phyloP scores from a whole-genome alignment of 495 filamentous ascomycete genomes.

The Penicillium antarcticum region DNA sequence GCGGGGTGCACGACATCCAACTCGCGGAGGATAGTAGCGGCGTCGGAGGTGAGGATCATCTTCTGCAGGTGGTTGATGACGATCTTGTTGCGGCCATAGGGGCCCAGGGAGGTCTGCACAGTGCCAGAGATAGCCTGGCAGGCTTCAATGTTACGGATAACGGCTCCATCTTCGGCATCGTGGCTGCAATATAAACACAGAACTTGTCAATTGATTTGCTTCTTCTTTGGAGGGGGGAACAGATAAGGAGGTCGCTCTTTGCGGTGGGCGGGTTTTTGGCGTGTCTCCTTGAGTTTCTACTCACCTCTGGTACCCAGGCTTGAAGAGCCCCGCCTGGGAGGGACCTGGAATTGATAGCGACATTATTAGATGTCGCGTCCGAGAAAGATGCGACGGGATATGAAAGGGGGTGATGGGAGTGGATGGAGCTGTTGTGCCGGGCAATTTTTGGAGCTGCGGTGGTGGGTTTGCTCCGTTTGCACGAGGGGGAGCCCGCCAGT shows the following conservation, averaged over 20 bases:
- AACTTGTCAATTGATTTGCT: constrained; percentile 1
- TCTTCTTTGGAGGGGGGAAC: neutral
- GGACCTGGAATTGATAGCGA: constrained; percentile 92
- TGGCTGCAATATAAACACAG: constrained; percentile 56
- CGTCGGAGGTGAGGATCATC: constrained; percentile 98
- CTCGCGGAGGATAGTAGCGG: constrained; percentile 94
- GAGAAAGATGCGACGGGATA: constrained; percentile 20
- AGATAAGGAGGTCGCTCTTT: constrained; percentile 30
- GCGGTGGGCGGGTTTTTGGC: constrained; percentile 21
- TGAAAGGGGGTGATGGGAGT: constrained; percentile 17
- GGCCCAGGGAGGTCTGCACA: constrained; percentile 94
- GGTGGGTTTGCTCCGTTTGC: constrained; percentile 47
- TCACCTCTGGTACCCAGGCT: constrained; percentile 94
- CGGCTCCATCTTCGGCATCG: constrained; percentile 97
- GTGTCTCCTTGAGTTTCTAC: constrained; percentile 18
- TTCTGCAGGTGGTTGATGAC: constrained; percentile 99
- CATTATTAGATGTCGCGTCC: constrained; percentile 57
- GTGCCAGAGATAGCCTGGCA: constrained; percentile 93
- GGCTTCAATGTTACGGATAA: constrained; percentile 97
- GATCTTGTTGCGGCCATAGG: constrained; percentile 99
- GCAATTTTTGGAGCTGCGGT: constrained; percentile 45
- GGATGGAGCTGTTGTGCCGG: constrained; percentile 33
- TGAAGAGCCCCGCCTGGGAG: constrained; percentile 91
- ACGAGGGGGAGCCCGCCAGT: constrained; percentile 34
- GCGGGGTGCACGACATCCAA: constrained; percentile 98